Evolutionary conservation across 129 eudicot species (phyloP), one percentile per base, ranked within the genome.

Genomic region (Tagetes patula): DNA sequence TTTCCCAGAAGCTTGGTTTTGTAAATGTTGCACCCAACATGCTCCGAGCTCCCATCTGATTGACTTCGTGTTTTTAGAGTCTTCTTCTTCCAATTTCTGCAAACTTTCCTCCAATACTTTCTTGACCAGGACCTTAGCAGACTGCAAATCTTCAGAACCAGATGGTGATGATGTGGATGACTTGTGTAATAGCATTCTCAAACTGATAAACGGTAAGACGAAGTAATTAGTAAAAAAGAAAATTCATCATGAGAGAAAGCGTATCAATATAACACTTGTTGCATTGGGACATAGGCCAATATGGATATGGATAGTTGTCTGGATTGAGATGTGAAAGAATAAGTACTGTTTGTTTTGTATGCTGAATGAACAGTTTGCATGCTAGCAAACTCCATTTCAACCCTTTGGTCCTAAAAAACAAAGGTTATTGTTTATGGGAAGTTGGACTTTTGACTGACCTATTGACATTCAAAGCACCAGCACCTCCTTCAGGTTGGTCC

Each of bases 11-110:
- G 88, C 87, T 68, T 86, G 90, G 75, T 86, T 94, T 83, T 90
- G 98, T 80, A 94, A 75, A 78, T 94, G 98, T 80, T 94, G 98
- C 77, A 94, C 97, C 98, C 98, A 94, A 71, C 96, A 94, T 31
- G 98, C 98, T 39, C 98, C 98, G 67, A 94, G 96, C 83, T 94
- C 98, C 98, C 98, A 94, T 82, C 97, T 82, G 70, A 94, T 94
- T 2, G 91, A 82, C 67, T 86, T 86, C 65, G 74, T 59, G 27
- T 80, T 62, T 69, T 81, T 83, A 40, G 70, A 72, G 39, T 71
- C 79, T 73, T 90, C 92, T 36, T 50, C 96, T 77, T 86, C 69
- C 81, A 94, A 72, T 82, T 80, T 86, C 70, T 65, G 39, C 77
- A 90, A 72, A 76, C 98, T 94, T 78, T 90, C 89, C 9, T 65